phyloP scores from a whole-genome alignment of 176 grass and related monocot genomes.

The Alloteropsis semialata region DNA sequence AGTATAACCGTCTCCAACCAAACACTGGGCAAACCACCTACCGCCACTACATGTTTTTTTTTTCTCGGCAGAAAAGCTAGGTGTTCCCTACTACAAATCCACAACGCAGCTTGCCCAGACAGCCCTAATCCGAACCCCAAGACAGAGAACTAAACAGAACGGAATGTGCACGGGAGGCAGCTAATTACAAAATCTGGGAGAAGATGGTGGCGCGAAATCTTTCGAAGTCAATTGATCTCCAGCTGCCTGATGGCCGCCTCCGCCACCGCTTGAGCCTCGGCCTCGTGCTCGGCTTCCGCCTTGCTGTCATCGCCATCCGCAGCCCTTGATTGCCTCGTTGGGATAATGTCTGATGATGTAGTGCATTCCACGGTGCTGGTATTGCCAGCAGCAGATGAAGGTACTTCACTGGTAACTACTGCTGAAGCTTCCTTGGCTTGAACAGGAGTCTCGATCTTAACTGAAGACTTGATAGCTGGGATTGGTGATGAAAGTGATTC shows the following conservation, averaged over 20 bases:
- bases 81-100: conserved; percentile 49
- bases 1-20: conserved; percentile 52
- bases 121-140: conserved; percentile 42
- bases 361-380: conserved; percentile 7
- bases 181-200: conserved; percentile 49
- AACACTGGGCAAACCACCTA: conserved; percentile 43
- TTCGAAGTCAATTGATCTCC: conserved; percentile 40
- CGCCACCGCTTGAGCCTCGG: conserved; percentile 16
- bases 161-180: conserved; percentile 52
- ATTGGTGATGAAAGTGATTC: not conserved
- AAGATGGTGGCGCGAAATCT: not conserved
- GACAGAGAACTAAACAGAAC: conserved; percentile 47
- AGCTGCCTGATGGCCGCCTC: conserved; percentile 50
- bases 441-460: conserved; percentile 41
- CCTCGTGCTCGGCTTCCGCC: not conserved
- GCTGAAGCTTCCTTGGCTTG: conserved; percentile 44
- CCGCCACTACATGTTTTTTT: conserved; percentile 37
- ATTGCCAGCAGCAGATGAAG: not conserved
- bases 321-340: not conserved
- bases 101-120: conserved; percentile 42
- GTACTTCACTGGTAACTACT: not conserved
- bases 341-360: not conserved
- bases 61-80: conserved; percentile 54
- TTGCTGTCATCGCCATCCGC: not conserved
- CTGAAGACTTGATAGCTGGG: not conserved